A percentile compares a stretch with the other conserved stretches of the same genome.
These are phyloP conservation scores for Boletus rex-veris DNA, from an alignment of 768 basidiomycete species.

Conservation along the genomic window DNA sequence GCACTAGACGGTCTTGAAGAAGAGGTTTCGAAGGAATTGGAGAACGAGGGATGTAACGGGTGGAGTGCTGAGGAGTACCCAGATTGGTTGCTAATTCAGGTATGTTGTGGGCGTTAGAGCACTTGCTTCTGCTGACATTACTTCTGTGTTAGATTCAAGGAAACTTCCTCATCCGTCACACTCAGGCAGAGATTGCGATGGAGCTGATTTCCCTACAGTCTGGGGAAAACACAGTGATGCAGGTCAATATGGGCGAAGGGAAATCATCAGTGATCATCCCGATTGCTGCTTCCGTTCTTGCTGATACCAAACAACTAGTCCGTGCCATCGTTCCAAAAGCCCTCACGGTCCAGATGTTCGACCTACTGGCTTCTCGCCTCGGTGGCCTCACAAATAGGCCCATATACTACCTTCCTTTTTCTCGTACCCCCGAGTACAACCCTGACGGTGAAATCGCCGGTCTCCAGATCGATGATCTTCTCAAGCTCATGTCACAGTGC, in stretches of 20 bases:
- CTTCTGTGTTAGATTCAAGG: constrained; percentile 36
- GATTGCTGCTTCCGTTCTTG: constrained; percentile 30
- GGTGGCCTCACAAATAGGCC: constrained; percentile 41
- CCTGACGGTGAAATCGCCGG: accelerated
- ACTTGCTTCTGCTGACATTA: neutral
- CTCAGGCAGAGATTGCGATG: constrained; percentile 37
- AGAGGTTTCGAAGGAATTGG: constrained; percentile 28
- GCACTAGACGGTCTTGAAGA: constrained; percentile 18
- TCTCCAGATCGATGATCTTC: constrained; percentile 20
- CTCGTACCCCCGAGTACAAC: constrained; percentile 31
- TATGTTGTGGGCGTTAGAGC: neutral
- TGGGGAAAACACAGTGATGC: constrained; percentile 35
- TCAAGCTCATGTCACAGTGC: constrained; percentile 36
- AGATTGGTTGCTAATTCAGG: constrained; percentile 45
- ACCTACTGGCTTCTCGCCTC: constrained; percentile 38
- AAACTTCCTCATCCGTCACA: constrained; percentile 6
- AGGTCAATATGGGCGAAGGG: constrained; percentile 12
- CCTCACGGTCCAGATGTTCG: constrained; percentile 43
- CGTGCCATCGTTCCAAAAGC: constrained; percentile 47
- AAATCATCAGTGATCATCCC: neutral
- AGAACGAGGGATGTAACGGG: constrained; percentile 15
- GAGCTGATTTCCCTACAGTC: constrained; percentile 43
- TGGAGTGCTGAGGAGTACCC: constrained; percentile 18
- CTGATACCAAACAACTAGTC: constrained; percentile 39
- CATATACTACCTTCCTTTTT: constrained; percentile 47